These are phyloP conservation scores for Solanum pimpinellifolium DNA, from an alignment of 257 asterid species.

Conservation along the genomic window DNA sequence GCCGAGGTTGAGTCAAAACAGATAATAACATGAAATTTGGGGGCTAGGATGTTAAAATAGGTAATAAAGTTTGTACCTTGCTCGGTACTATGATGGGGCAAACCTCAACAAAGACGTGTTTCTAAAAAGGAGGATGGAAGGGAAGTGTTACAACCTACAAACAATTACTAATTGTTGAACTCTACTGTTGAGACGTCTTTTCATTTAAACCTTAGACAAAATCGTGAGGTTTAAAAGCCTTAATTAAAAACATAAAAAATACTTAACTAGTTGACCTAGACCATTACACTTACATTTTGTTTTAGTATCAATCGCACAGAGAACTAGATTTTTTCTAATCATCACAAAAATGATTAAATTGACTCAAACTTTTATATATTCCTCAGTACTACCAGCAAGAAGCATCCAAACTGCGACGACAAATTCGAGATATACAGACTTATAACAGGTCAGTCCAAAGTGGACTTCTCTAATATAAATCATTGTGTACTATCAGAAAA, in stretches of 20 bases:
- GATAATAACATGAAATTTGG: not conserved
- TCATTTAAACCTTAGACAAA: not conserved
- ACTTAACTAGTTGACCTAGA: not conserved
- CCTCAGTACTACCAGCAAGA: slow-evolving; percentile 79
- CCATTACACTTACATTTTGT: not conserved
- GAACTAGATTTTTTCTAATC: not conserved
- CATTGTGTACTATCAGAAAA: not conserved
- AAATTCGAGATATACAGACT: slow-evolving; percentile 45
- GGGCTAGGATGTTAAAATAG: not conserved
- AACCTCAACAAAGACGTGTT: not conserved
- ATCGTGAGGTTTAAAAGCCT: not conserved
- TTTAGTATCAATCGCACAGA: not conserved
- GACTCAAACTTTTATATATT: not conserved
- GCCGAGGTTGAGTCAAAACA: not conserved
- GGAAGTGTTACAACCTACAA: not conserved
- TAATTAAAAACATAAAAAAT: not conserved
- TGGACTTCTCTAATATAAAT: not conserved
- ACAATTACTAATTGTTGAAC: not conserved
- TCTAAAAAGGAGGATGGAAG: not conserved
- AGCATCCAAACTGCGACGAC: slow-evolving; percentile 51
- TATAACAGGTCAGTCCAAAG: slow-evolving; percentile 35
- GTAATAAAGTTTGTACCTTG: not conserved
- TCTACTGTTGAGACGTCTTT: not conserved
- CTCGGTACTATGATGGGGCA: not conserved
- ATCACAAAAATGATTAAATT: not conserved